Evolutionary conservation across 805 yeast genomes (phyloP), one percentile per base, ranked within the genome.

Genomic region (Candida chauliodis): DNA sequence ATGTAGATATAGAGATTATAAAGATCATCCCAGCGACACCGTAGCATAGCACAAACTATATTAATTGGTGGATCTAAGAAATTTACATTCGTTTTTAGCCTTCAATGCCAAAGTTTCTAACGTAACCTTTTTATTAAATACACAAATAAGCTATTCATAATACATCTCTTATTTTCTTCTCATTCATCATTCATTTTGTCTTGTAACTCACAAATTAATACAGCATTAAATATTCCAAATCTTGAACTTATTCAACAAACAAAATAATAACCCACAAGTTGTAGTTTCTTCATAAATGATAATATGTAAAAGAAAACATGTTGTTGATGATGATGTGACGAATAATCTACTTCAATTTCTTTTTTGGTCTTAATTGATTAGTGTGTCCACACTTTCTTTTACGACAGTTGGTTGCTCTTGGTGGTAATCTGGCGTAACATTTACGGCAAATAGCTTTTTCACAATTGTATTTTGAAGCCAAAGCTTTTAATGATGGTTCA

Each of bases 321-420:
- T 23, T 8, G 21, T 23, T 15, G 27, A 15, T 7, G n/a, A 19
- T 5, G n/a, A 30, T 30, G 15, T 5, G 27, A 11, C 20, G 38
- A 30, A 45, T 28, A 33, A 75, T 70, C 75, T 77, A 90, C 81
- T 90, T 89, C 73, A 88, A 82, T 90, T 91, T 91, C 95, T 91
- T 91, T 95, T 91, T 93, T 78, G 98, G 98, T 82, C 99, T 89
- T 76, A 93, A 87, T 81, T 93, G 99, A 84, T 93, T 93, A 73
- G 96, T 81, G 95, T 93, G 99, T 69, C 99, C 99, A 79, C 99
- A 93, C 84, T 93, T 93, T 88, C 97, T 89, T 98, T 93, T 93
- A 82, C 99, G 89, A 84, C 99, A 93, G 96, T 93, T 93, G 76
- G 98, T 93, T 63, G 99, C 99, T 86, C 98, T 95, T 77, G 99